These are phyloP conservation scores for Herpetospermum pedunculosum DNA, from an alignment of 306 rosid genomes.

Conservation along the genomic window DNA sequence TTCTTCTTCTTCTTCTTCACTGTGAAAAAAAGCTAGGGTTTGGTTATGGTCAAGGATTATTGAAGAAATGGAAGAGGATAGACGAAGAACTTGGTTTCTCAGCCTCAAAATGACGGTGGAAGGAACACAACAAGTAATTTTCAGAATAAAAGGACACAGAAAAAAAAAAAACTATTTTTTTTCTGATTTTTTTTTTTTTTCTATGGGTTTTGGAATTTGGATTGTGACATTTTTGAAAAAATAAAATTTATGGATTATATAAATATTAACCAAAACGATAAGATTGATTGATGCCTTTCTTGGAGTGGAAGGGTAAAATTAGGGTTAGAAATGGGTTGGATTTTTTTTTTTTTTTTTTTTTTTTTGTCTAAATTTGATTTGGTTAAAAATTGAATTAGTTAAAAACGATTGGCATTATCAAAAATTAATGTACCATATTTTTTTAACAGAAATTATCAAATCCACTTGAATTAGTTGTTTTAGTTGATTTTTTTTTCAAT, in stretches of 20 bases:
- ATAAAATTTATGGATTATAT: neutral
- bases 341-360: neutral
- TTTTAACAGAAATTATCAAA: neutral
- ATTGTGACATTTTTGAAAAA: neutral
- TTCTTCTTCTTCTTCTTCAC: neutral
- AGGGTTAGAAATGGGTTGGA: neutral
- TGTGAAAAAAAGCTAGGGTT: neutral
- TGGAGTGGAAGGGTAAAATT: neutral
- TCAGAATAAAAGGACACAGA: neutral
- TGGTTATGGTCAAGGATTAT: neutral
- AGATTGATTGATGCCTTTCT: neutral
- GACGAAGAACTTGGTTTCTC: constrained; percentile 1
- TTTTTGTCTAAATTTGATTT: neutral
- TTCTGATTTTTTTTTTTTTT: neutral
- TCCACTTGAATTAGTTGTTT: neutral
- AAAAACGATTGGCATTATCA: neutral
- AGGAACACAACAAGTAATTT: constrained; percentile 8
- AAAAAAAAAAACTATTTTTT: neutral
- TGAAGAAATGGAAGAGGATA: constrained; percentile 6
- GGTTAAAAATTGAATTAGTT: neutral
- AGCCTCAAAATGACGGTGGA: constrained; percentile 10
- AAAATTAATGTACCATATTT: neutral
- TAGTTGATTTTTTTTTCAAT: neutral
- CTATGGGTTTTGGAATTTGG: neutral
- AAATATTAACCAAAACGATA: neutral